Base-by-base conservation (phyloP, 345 rosid species). In the Gossypioides kirkii region DNA sequence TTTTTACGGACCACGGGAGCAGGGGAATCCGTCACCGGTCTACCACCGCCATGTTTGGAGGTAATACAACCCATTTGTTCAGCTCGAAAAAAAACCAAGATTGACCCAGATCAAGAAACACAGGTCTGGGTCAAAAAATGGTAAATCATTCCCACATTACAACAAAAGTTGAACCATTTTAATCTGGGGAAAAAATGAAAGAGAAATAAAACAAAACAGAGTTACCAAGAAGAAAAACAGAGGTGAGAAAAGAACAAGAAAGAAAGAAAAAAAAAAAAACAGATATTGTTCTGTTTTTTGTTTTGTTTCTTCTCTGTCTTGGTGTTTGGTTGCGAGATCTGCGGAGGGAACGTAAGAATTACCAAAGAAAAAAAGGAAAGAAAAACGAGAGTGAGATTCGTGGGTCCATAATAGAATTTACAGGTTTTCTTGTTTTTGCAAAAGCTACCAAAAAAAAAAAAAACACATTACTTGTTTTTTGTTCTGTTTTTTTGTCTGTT, bases 41-140 rank as follows among this genome's bases (percentile, higher is more conserved):
- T 70, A 16, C 70, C 50, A 7, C 65, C 80, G 4, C 69, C 81
- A 59, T 78, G 72, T 72, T 91, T 91, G 78, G 97, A 91, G 86
- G 46, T 74, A 20, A 86, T 80, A 87, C 97, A 91, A 77, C 97
- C 93, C 97, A 91, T 91, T 83, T 22, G 13, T 56, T 22, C 25
- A 71, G 50, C 84, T 82, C 69, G 77, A 77, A 10, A 69, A 80
- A 46, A 54, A 54, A 54, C 83, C 73, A 83, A 82, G 86, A 82
- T 69, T 73, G 77, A 82, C 89, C 89, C 89, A 78, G 83, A 79
- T 81, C 76, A 68, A 84, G 23, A 85, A 74, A 86, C 84, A 20
- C 1, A n/a, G 53, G 70, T 28, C 47, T 84, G 83, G 83, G 85
- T 82, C 82, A 76, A 75, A 72, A 72, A 38, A 66, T 53, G 65